phyloP scores from a whole-genome alignment of 164 flowering plant genomes.

The Cinnamomum micranthum region DNA sequence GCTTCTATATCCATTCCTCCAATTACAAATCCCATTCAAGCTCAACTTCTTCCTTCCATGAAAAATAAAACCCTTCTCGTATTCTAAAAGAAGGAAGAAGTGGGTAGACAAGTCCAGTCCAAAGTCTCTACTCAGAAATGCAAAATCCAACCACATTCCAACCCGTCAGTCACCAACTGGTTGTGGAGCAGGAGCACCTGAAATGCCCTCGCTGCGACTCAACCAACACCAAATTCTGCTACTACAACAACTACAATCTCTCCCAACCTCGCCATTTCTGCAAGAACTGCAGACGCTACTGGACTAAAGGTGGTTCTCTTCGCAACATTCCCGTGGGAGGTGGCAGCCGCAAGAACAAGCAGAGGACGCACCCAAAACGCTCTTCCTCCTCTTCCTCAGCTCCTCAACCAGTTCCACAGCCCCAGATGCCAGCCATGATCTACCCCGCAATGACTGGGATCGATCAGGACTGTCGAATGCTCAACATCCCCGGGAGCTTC shows the following conservation, averaged over 20 bases:
- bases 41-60: background rate
- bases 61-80: background rate
- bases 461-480: conserved; percentile 32
- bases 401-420: conserved; percentile 9
- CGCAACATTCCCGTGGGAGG: conserved; percentile 88
- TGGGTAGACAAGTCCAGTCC: background rate
- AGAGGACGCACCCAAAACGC: conserved; percentile 27
- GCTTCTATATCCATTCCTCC: too few species aligned
- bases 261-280: conserved; percentile 37
- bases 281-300: conserved; percentile 31
- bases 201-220: conserved; percentile 86
- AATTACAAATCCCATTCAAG: background rate
- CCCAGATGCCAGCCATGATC: conserved; percentile 3
- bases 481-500: conserved; percentile 27
- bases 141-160: conserved; percentile 54
- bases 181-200: conserved; percentile 56
- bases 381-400: conserved; percentile 7
- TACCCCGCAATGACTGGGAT: conserved; percentile 1
- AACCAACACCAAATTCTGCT: conserved; percentile 63
- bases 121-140: conserved; percentile 21
- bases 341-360: conserved; percentile 40
- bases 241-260: conserved; percentile 37
- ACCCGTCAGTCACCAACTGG: conserved; percentile 39
- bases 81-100: background rate
- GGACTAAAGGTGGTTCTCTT: conserved; percentile 43